Percentiles rank a stretch among this genome's conserved stretches.
phyloP scores from a whole-genome alignment of 1,284 basidiomycete genomes.

The Ustanciosporium gigantosporum region DNA sequence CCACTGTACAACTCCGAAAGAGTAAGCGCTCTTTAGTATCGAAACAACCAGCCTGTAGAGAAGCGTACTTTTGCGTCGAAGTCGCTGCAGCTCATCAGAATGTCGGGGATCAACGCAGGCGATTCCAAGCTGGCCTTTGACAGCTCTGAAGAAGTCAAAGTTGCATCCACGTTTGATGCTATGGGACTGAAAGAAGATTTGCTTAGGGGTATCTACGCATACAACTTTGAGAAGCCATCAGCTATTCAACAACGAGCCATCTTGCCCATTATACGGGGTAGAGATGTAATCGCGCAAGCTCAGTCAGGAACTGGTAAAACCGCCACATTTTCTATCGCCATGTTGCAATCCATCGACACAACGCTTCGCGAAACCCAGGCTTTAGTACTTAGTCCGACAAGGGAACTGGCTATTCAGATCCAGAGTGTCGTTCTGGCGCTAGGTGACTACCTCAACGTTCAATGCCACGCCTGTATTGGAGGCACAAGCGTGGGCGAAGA shows the following conservation, averaged over 20 bases:
- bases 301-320: constrained; percentile 99
- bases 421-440: constrained; percentile 97
- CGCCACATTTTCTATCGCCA: constrained; percentile 73
- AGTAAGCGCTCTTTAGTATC: too few relatives aligned
- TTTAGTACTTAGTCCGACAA: constrained; percentile 80
- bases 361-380: constrained; percentile 94
- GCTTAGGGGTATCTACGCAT: constrained; percentile 95
- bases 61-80: too few relatives aligned
- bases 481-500: constrained; percentile 97
- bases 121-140: constrained; percentile 83
- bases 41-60: too few relatives aligned
- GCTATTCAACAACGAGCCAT: constrained; percentile 56
- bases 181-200: constrained; percentile 93
- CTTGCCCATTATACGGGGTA: constrained; percentile 65
- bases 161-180: constrained; percentile 70
- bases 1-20: too few relatives aligned
- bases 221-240: constrained; percentile 66
- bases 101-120: constrained; percentile 50
- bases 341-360: constrained; percentile 84
- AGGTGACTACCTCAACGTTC: constrained; percentile 98
- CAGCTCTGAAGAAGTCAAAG: constrained; percentile 89
- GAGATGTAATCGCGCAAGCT: constrained; percentile 97
- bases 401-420: constrained; percentile 74
- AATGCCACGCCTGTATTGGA: constrained; percentile 98
- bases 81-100: not conserved